Conservation (phyloP, 164 flowering plant genomes). For the Dillenia turbinata region DNA sequence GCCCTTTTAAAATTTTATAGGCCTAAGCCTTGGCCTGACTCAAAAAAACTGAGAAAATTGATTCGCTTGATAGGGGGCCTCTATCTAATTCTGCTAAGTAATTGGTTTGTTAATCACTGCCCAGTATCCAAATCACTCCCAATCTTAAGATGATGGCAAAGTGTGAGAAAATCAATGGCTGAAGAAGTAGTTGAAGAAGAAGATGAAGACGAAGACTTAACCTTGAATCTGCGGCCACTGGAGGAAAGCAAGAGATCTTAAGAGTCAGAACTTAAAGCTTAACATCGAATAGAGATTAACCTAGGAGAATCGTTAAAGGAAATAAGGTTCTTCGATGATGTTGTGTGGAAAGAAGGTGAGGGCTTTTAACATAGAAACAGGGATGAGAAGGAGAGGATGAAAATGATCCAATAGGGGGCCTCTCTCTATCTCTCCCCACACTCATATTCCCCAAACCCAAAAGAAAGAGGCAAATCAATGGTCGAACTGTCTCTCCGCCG, state of each 20-base stretch:
- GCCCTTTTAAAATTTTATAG: too few species aligned
- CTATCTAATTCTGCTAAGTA: too few species aligned
- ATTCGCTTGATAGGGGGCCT: too few species aligned
- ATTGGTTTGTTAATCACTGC: too few species aligned
- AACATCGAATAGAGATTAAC: slow-evolving; percentile 26
- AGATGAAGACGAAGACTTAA: slow-evolving; percentile 20
- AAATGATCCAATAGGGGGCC: slow-evolving; percentile 13
- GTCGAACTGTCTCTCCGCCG: too few species aligned
- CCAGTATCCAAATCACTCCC: too few species aligned
- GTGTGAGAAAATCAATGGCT: slow-evolving; percentile 86
- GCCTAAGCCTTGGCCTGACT: too few species aligned
- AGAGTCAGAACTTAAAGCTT: slow-evolving; percentile 17
- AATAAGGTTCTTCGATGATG: slow-evolving; percentile 16
- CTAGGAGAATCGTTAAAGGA: slow-evolving; percentile 16
- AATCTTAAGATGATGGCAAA: slow-evolving; percentile 67
- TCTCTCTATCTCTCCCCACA: too few species aligned
- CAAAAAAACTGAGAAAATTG: too few species aligned
- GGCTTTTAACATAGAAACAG: slow-evolving; percentile 13
- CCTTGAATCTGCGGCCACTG: slow-evolving; percentile 11
- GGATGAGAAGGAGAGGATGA: slow-evolving; percentile 9
- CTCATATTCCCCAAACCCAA: too few species aligned
- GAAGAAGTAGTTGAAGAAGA: slow-evolving; percentile 50
- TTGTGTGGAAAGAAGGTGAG: slow-evolving; percentile 15
- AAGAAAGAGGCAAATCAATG: too few species aligned
- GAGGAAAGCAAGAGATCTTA: slow-evolving; percentile 5